Percentiles rank a stretch among this genome's conserved stretches.
These are phyloP conservation scores for Cymbidium sinense DNA, from an alignment of 106 monocot genomes.

Conservation along the genomic window DNA sequence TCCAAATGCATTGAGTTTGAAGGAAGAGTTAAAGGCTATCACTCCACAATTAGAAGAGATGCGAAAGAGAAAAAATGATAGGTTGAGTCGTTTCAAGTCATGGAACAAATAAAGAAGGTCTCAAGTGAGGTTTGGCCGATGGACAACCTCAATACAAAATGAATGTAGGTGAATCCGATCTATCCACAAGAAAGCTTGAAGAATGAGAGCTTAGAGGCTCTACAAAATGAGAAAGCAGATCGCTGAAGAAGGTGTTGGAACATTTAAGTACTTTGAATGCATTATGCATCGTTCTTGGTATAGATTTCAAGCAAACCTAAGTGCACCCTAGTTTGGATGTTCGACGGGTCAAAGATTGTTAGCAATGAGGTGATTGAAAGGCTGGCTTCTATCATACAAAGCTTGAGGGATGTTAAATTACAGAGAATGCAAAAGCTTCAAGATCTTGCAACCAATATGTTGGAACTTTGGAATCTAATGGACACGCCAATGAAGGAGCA, in stretches of 20 bases:
- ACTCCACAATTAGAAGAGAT: conserved; percentile 63
- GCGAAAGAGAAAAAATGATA: conserved; percentile 53
- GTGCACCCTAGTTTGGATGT: conserved; percentile 69
- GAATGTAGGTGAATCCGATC: conserved; percentile 51
- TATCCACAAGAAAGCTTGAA: conserved; percentile 66
- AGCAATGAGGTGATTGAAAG: conserved; percentile 54
- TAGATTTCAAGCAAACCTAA: conserved; percentile 60
- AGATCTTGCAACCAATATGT: conserved; percentile 56
- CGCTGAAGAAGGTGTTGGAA: conserved; percentile 66
- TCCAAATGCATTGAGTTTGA: conserved; percentile 44
- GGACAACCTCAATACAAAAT: conserved; percentile 24
- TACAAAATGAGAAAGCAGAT: conserved; percentile 75
- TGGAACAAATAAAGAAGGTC: conserved; percentile 53
- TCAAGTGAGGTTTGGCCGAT: conserved; percentile 46
- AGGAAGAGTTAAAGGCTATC: conserved; percentile 49
- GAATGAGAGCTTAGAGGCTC: conserved; percentile 45
- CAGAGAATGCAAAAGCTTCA: conserved; percentile 94
- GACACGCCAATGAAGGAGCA: conserved; percentile 69
- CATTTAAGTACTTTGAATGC: conserved; percentile 42
- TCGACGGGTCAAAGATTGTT: conserved; percentile 43
- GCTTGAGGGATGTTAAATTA: conserved; percentile 58
- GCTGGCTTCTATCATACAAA: conserved; percentile 36
- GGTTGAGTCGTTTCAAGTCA: conserved; percentile 49
- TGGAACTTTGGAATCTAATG: conserved; percentile 70
- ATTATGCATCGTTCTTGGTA: conserved; percentile 71